A percentile compares a stretch with the other conserved stretches of the same genome.
phyloP scores from a whole-genome alignment of 169 alveolate genomes.

The Cystoisospora suis region DNA sequence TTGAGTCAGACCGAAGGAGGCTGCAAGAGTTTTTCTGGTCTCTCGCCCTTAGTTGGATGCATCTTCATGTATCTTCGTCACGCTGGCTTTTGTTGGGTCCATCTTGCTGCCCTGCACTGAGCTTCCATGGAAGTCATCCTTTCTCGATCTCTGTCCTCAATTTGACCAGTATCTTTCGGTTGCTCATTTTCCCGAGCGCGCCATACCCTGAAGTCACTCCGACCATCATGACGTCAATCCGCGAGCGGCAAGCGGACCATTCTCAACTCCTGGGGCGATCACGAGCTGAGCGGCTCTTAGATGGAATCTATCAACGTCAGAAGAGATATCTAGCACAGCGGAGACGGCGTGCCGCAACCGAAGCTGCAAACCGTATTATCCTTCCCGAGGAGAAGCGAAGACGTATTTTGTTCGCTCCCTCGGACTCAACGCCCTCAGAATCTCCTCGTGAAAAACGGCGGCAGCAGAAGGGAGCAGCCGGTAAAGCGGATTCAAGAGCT shows the following conservation, averaged over 20 bases:
- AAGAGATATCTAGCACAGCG: slow-evolving; percentile 11
- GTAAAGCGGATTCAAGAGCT: no score
- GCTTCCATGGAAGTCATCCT: background rate
- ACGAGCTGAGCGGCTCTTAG: slow-evolving; percentile 52
- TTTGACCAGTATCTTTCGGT: background rate
- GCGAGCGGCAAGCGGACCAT: slow-evolving; percentile 44
- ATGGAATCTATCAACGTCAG: slow-evolving; percentile 29
- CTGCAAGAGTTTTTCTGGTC: no score
- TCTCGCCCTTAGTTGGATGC: no score
- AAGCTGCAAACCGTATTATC: slow-evolving; percentile 9
- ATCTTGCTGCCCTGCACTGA: background rate
- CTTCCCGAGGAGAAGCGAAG: slow-evolving; percentile 24
- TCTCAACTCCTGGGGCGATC: slow-evolving; percentile 39
- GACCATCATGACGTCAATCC: background rate
- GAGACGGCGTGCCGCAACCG: slow-evolving; percentile 47
- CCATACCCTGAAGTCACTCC: background rate
- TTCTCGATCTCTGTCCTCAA: background rate
- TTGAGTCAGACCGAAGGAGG: no score
- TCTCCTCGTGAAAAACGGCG: background rate
- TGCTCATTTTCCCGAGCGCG: background rate
- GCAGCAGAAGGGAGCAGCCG: slow-evolving; percentile 2
- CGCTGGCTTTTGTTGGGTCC: background rate
- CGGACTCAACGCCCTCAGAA: background rate
- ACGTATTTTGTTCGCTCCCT: background rate
- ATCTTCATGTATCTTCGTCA: background rate